phyloP scores from a whole-genome alignment of 768 basidiomycete genomes.

The Favolaschia claudopus region DNA sequence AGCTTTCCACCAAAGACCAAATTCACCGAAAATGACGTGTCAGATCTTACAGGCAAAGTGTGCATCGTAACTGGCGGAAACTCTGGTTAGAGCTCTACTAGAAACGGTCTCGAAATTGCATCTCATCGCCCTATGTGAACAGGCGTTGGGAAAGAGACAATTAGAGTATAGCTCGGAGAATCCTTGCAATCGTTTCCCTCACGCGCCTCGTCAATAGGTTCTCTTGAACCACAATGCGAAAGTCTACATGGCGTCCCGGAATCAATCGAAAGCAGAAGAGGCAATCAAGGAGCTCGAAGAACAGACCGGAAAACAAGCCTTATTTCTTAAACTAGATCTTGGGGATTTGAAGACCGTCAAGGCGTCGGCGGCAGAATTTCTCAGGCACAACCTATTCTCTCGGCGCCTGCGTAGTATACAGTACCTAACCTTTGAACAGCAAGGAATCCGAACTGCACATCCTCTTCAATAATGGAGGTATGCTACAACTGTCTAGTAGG shows the following conservation, averaged over 20 bases:
- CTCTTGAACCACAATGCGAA: slow-evolving; percentile 44
- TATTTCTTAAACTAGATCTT: slow-evolving; percentile 48
- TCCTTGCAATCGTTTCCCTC: neutral
- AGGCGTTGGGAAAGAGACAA: slow-evolving; percentile 31
- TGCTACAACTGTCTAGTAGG: too few species aligned
- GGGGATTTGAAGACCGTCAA: slow-evolving; percentile 44
- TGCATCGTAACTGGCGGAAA: slow-evolving; percentile 31
- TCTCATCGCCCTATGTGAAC: neutral
- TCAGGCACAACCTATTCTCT: slow-evolving; percentile 23
- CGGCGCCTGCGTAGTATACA: neutral
- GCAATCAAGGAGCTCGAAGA: slow-evolving; percentile 44
- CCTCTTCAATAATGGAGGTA: slow-evolving; percentile 41
- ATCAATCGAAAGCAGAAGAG: slow-evolving; percentile 37
- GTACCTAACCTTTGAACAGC: slow-evolving; percentile 19
- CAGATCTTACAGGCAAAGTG: slow-evolving; percentile 28
- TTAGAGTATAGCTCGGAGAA: neutral
- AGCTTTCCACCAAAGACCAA: slow-evolving; percentile 25
- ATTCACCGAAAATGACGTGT: slow-evolving; percentile 23
- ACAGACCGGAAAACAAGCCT: slow-evolving; percentile 44
- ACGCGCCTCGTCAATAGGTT: slow-evolving; percentile 19
- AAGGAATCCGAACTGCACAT: slow-evolving; percentile 36
- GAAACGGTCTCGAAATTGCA: neutral
- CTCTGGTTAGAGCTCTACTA: slow-evolving; percentile 7
- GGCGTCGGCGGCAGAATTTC: slow-evolving; percentile 42
- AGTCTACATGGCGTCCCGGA: slow-evolving; percentile 51